Conservation (phyloP, 805 yeast species). For the Brettanomyces naardenensis region DNA sequence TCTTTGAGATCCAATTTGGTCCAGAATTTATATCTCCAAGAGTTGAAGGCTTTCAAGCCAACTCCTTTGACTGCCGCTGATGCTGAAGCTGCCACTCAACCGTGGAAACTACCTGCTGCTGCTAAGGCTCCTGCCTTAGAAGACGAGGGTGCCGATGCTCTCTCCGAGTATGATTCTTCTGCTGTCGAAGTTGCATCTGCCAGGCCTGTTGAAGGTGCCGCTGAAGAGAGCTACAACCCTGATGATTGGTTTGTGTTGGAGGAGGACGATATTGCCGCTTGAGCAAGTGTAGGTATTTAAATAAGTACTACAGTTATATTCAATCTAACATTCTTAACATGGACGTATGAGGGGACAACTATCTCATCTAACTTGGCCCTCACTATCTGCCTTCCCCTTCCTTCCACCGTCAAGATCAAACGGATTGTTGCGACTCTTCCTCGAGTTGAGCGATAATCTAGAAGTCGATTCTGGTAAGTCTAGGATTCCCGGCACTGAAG, state of each 20-base stretch:
- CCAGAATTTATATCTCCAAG: conserved; percentile 79
- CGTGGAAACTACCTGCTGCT: conserved; percentile 75
- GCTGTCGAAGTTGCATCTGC: conserved; percentile 68
- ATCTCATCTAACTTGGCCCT: too few species aligned
- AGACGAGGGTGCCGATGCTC: conserved; percentile 55
- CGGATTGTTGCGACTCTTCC: too few species aligned
- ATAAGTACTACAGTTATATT: too few species aligned
- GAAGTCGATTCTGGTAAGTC: too few species aligned
- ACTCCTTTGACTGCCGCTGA: conserved; percentile 64
- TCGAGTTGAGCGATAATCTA: too few species aligned
- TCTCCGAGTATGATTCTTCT: conserved; percentile 59
- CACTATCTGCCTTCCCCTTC: too few species aligned
- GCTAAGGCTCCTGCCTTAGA: conserved; percentile 72
- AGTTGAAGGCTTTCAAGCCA: conserved; percentile 85
- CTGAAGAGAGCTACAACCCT: conserved; percentile 35
- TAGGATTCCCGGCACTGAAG: too few species aligned
- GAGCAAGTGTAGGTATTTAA: too few species aligned
- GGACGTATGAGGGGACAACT: too few species aligned
- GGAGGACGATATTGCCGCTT: conserved; percentile 42
- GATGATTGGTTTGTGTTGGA: conserved; percentile 81
- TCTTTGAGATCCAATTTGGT: conserved; percentile 42
- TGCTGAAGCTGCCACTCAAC: conserved; percentile 70
- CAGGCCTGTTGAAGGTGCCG: conserved; percentile 34
- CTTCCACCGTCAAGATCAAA: too few species aligned
- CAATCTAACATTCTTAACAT: too few species aligned